Conservation (phyloP, 352 stramenopile genomes). For the Thraustochytrium sp. region DNA sequence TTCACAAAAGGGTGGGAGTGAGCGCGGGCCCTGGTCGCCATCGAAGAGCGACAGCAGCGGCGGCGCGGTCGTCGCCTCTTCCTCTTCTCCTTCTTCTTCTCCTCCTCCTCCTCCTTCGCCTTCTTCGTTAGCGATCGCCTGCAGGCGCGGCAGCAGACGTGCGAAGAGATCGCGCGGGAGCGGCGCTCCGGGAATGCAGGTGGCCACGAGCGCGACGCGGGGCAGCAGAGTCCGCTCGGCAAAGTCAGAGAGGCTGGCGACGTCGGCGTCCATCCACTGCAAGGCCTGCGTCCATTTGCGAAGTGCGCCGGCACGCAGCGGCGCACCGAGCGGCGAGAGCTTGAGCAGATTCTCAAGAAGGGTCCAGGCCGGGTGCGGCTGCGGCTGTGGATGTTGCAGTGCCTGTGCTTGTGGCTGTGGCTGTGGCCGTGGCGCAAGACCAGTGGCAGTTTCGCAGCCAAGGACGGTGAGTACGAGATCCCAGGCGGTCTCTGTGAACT, state of each 20-base stretch:
- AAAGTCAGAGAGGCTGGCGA: neutral
- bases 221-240: neutral
- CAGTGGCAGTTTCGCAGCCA: neutral
- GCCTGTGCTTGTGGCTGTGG: neutral
- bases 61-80: neutral
- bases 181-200: neutral
- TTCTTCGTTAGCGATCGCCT: neutral
- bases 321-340: neutral
- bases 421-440: neutral
- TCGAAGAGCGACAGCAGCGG: too few relatives aligned
- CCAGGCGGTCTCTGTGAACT: neutral
- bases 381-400: neutral
- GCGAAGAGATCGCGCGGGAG: neutral
- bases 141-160: neutral
- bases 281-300: neutral
- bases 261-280: neutral
- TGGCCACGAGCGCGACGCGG: neutral
- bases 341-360: neutral
- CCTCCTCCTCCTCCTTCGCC: neutral
- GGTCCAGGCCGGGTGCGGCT: neutral
- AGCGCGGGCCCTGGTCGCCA: too few relatives aligned
- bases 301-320: neutral
- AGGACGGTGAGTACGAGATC: neutral
- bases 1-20: too few relatives aligned
- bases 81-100: neutral